Percentiles rank a stretch among this genome's conserved stretches.
Evolutionary conservation across 805 yeast species (phyloP).

Genomic region (Starmerella vaccinii): DNA sequence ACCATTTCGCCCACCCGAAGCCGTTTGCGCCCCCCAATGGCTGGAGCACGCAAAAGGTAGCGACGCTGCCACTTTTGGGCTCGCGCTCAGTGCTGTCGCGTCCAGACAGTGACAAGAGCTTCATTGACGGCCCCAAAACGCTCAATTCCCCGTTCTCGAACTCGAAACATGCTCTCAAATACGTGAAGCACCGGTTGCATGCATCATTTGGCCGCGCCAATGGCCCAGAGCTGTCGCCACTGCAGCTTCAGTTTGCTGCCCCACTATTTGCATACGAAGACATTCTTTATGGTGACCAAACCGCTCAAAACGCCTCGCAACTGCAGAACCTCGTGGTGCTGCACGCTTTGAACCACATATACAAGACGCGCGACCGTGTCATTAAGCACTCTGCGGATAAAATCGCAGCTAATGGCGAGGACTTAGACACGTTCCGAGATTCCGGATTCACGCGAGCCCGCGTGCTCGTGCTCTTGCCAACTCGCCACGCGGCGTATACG

Average conservation of each 20-base stretch:
- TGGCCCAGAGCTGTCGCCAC: slow-evolving; percentile 30
- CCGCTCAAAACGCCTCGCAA: slow-evolving; percentile 39
- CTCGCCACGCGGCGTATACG: slow-evolving; percentile 65
- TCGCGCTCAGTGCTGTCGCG: slow-evolving; percentile 18
- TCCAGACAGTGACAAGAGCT: slow-evolving; percentile 6
- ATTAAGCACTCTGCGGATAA: slow-evolving; percentile 58
- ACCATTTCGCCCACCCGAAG: slow-evolving; percentile 54
- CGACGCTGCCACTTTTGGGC: slow-evolving; percentile 23
- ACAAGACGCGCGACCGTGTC: slow-evolving; percentile 77
- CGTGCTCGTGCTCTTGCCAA: slow-evolving; percentile 70
- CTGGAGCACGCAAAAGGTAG: slow-evolving; percentile 24
- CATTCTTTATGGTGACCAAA: slow-evolving; percentile 47
- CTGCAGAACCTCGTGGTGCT: slow-evolving; percentile 55
- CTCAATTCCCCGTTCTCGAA: neutral
- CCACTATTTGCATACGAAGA: slow-evolving; percentile 69
- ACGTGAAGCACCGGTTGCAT: slow-evolving; percentile 38
- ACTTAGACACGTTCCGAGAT: slow-evolving; percentile 54
- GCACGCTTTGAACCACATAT: slow-evolving; percentile 73
- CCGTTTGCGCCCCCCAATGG: slow-evolving; percentile 28
- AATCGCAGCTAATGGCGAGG: slow-evolving; percentile 12
- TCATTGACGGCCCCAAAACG: neutral
- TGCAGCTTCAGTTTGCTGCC: slow-evolving; percentile 47
- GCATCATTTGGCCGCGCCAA: slow-evolving; percentile 30
- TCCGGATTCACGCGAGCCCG: slow-evolving; percentile 96
- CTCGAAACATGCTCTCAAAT: slow-evolving; percentile 4